These are phyloP conservation scores for Aspergillus arachidicola DNA, from an alignment of 2,329 filamentous ascomycete genomes.

Conservation along the genomic window DNA sequence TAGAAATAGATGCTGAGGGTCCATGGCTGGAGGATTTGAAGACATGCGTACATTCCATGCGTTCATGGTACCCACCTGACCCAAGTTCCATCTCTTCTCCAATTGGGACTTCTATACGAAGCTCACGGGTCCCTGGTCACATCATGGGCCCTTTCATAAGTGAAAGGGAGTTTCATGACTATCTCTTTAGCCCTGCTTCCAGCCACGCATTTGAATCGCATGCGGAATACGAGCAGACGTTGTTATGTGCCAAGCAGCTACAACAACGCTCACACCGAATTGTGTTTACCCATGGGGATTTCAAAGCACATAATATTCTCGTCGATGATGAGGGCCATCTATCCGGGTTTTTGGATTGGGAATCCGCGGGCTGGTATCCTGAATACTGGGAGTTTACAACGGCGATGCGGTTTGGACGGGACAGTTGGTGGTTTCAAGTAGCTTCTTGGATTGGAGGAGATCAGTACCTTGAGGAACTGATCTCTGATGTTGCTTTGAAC, in stretches of 20 bases:
- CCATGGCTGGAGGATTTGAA: conserved; percentile 40
- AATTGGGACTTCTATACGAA: conserved; percentile 33
- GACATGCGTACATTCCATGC: conserved; percentile 37
- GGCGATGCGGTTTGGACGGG: conserved; percentile 24
- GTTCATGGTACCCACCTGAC: conserved; percentile 34
- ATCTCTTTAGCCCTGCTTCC: conserved; percentile 32
- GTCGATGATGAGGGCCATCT: conserved; percentile 21
- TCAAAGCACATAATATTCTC: conserved; percentile 25
- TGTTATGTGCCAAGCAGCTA: neutral
- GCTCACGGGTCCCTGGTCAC: conserved; percentile 36
- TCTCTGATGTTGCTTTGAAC: conserved; percentile 27
- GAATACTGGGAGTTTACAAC: conserved; percentile 33
- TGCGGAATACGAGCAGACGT: neutral
- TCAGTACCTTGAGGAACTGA: conserved; percentile 25
- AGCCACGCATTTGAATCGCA: conserved; percentile 11
- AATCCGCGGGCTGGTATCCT: conserved; percentile 28
- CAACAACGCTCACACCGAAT: neutral
- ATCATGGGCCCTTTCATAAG: conserved; percentile 34
- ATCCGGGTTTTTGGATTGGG: conserved; percentile 32
- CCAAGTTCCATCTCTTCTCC: conserved; percentile 32
- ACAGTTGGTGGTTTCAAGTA: conserved; percentile 30
- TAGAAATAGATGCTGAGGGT: conserved; percentile 32
- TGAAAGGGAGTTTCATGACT: conserved; percentile 30
- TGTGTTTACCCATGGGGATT: conserved; percentile 24
- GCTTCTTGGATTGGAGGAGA: conserved; percentile 26